Percentiles rank a stretch among this genome's conserved stretches.
Evolutionary conservation across 2,329 filamentous ascomycete species (phyloP).

Genomic region (Cladosporium sp.): DNA sequence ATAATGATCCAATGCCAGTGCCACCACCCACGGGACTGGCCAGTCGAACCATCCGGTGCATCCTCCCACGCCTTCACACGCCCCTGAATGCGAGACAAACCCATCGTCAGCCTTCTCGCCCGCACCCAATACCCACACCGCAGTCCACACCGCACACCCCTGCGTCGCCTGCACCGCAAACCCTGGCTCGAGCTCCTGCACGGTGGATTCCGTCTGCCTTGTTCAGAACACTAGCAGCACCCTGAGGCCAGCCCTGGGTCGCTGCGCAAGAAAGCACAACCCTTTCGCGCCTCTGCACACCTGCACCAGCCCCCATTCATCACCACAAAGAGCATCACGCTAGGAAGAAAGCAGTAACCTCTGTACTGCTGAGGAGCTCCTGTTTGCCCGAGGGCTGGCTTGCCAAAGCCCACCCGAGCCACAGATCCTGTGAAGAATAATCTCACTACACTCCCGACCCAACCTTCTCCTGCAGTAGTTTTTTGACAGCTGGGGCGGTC

Average conservation of each 20-base stretch:
- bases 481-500: neutral
- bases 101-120: slow-evolving; percentile 6
- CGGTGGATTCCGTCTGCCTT: neutral
- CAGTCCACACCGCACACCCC: neutral
- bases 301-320: slow-evolving; percentile 1
- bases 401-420: neutral
- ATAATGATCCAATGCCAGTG: neutral
- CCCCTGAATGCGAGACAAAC: slow-evolving; percentile 2
- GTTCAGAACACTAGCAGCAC: slow-evolving; percentile 1
- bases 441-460: neutral
- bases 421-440: neutral
- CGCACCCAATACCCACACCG: neutral
- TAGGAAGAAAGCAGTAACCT: neutral
- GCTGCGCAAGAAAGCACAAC: neutral
- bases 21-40: neutral
- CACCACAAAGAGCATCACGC: neutral
- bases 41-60: neutral
- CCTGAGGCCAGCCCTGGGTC: neutral
- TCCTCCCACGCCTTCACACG: neutral
- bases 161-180: slow-evolving; percentile 3
- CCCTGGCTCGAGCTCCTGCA: neutral
- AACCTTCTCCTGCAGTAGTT: neutral
- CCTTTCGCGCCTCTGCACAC: neutral
- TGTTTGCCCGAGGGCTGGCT: neutral
- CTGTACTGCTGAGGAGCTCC: neutral